Conservation (phyloP, 805 yeast species). For the Starmerella tilneyi region DNA sequence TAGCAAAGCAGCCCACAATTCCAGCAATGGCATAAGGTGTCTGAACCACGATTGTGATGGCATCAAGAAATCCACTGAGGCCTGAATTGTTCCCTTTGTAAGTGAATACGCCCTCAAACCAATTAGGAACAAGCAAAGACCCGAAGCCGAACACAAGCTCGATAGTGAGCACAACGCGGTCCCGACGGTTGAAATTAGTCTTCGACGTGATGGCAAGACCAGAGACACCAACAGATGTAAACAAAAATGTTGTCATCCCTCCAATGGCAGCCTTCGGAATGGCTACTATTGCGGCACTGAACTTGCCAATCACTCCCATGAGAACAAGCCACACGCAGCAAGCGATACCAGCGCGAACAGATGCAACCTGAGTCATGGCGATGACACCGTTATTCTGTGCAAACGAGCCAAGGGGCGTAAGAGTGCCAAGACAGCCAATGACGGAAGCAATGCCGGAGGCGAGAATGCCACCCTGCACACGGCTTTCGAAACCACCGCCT, state of each 20-base stretch:
- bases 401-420: constrained; percentile 85
- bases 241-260: constrained; percentile 75
- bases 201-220: constrained; percentile 56
- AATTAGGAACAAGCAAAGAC: constrained; percentile 50
- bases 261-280: constrained; percentile 75
- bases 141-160: constrained; percentile 58
- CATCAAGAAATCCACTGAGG: constrained; percentile 53
- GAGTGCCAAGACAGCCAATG: constrained; percentile 64
- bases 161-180: constrained; percentile 60
- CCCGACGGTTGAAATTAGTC: constrained; percentile 52
- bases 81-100: constrained; percentile 51
- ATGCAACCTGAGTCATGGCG: constrained; percentile 83
- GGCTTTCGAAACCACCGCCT: constrained; percentile 68
- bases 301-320: constrained; percentile 82
- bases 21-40: constrained; percentile 67
- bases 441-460: constrained; percentile 81
- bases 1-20: constrained; percentile 49
- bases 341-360: constrained; percentile 70
- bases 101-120: constrained; percentile 58
- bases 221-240: constrained; percentile 66
- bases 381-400: constrained; percentile 96
- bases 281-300: constrained; percentile 79
- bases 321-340: constrained; percentile 67
- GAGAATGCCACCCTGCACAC: constrained; percentile 86
- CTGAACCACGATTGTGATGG: constrained; percentile 59